Conservation (phyloP, 768 basidiomycete genomes). For the Podaxis sp. region DNA sequence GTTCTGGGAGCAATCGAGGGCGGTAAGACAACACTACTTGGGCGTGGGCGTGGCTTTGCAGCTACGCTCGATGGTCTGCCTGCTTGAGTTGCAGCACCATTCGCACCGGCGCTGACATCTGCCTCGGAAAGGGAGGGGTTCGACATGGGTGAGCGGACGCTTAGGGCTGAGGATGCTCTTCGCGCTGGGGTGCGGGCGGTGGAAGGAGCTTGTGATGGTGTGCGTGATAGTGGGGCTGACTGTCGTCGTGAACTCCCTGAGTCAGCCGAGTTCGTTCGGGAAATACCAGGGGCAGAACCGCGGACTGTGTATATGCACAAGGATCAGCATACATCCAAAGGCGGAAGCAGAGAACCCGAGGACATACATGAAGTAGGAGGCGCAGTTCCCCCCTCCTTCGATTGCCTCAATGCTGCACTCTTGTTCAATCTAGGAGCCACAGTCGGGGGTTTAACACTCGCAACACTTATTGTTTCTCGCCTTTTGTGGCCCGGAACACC, state of each 20-base stretch:
- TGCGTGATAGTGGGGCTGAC: constrained; percentile 16
- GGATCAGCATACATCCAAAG: background rate
- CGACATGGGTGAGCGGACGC: constrained; percentile 8
- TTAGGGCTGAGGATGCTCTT: constrained; percentile 4
- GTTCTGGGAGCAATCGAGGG: constrained; percentile 67
- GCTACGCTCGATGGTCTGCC: constrained; percentile 19
- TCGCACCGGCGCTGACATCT: background rate
- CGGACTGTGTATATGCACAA: constrained; percentile 39
- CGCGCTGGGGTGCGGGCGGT: constrained; percentile 16
- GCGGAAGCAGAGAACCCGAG: background rate
- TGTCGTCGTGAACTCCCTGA: constrained; percentile 25
- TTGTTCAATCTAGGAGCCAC: constrained; percentile 77
- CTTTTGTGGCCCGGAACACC: constrained; percentile 87
- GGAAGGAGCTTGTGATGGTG: constrained; percentile 29
- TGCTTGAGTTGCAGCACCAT: background rate
- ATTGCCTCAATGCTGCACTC: constrained; percentile 62
- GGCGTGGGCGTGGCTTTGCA: constrained; percentile 45
- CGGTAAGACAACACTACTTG: constrained; percentile 50
- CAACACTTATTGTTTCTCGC: constrained; percentile 69
- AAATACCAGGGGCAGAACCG: constrained; percentile 38
- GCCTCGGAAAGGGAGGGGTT: constrained; percentile 2
- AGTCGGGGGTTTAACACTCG: constrained; percentile 60
- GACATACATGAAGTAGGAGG: constrained; percentile 71
- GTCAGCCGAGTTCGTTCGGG: constrained; percentile 42
- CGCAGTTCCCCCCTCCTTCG: constrained; percentile 47